Conservation (phyloP, 2,329 filamentous ascomycete species). For the Cercospora berteroae region DNA sequence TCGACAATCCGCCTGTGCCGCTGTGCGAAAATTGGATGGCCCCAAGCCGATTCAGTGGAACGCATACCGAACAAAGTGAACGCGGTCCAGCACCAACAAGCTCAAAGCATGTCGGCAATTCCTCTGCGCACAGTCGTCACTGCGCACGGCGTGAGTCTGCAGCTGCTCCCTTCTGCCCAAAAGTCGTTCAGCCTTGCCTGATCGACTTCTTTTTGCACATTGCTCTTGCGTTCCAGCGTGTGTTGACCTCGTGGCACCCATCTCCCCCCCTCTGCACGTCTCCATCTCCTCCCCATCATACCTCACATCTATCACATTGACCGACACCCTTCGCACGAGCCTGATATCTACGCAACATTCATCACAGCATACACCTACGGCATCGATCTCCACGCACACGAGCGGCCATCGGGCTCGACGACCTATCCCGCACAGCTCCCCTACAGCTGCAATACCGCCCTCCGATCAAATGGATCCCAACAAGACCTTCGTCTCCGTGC, state of each 20-base stretch:
- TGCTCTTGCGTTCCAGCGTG: slow-evolving; percentile 19
- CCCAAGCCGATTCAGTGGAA: background rate
- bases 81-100: background rate
- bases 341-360: background rate
- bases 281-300: background rate
- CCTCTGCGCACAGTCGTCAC: background rate
- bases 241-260: slow-evolving; percentile 14
- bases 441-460: slow-evolving; percentile 9
- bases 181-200: background rate
- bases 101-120: background rate
- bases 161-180: background rate
- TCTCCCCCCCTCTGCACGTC: slow-evolving; percentile 5
- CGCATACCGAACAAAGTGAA: background rate
- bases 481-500: slow-evolving; percentile 34
- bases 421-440: slow-evolving; percentile 4
- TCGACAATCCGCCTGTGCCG: background rate
- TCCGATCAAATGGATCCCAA: slow-evolving; percentile 41
- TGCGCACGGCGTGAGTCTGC: background rate
- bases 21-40: background rate
- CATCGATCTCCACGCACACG: slow-evolving; percentile 2
- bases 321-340: background rate
- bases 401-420: background rate
- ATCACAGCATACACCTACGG: slow-evolving; percentile 8
- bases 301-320: slow-evolving; percentile 1
- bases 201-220: slow-evolving; percentile 4